phyloP scores from a whole-genome alignment of 2,329 filamentous ascomycete genomes.

The Lojkania enalia region DNA sequence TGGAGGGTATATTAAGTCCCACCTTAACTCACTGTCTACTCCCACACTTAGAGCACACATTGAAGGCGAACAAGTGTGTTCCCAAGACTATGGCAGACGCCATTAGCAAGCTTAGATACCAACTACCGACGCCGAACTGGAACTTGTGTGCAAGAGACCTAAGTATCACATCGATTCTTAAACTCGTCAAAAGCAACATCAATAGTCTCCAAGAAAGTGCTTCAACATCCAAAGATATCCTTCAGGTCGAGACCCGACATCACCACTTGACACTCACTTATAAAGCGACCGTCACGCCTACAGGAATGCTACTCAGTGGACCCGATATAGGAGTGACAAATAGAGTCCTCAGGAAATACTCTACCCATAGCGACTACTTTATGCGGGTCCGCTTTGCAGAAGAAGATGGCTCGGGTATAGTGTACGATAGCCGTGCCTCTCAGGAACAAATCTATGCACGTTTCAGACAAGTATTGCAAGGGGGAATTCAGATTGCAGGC shows the following conservation, averaged over 20 bases:
- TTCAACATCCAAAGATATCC: slow-evolving; percentile 59
- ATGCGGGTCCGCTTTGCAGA: slow-evolving; percentile 71
- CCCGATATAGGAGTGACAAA: slow-evolving; percentile 61
- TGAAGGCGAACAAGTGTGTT: slow-evolving; percentile 39
- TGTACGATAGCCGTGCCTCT: slow-evolving; percentile 46
- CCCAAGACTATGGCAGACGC: slow-evolving; percentile 65
- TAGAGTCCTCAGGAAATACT: slow-evolving; percentile 32
- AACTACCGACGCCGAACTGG: slow-evolving; percentile 28
- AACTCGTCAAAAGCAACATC: slow-evolving; percentile 16
- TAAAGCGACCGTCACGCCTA: slow-evolving; percentile 55
- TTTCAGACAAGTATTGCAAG: slow-evolving; percentile 63
- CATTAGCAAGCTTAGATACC: slow-evolving; percentile 70
- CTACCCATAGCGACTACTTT: slow-evolving; percentile 28
- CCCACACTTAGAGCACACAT: slow-evolving; percentile 28
- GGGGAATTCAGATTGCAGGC: slow-evolving; percentile 55
- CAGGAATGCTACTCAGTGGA: slow-evolving; percentile 48
- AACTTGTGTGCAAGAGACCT: slow-evolving; percentile 15
- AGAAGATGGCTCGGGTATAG: slow-evolving; percentile 59
- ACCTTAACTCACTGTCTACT: slow-evolving; percentile 18
- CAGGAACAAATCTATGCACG: slow-evolving; percentile 40
- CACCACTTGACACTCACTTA: slow-evolving; percentile 50
- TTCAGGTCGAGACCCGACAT: slow-evolving; percentile 60
- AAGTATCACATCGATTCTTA: slow-evolving; percentile 6
- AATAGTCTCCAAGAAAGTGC: slow-evolving; percentile 50
- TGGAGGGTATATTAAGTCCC: slow-evolving; percentile 30